Evolutionary conservation across 345 rosid genomes (phyloP).

Genomic region (Gossypium thurberi): DNA sequence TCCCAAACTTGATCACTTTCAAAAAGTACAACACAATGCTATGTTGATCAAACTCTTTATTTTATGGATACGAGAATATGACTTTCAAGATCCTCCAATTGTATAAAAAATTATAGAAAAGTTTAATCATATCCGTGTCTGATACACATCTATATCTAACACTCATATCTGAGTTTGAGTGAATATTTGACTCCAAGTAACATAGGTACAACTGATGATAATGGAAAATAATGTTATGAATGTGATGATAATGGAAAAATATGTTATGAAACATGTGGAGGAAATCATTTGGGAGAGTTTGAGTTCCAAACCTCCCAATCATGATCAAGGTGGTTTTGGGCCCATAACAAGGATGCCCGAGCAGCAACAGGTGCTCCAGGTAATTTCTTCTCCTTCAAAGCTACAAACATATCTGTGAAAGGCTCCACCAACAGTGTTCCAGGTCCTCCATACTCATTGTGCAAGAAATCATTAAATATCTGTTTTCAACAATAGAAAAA

Average conservation of each 20-base stretch:
- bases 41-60: too few species aligned
- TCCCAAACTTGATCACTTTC: background rate
- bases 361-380: constrained; percentile 45
- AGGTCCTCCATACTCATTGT: constrained; percentile 15
- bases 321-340: constrained; percentile 18
- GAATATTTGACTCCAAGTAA: too few species aligned
- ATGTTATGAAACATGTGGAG: background rate
- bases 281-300: constrained; percentile 15
- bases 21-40: too few species aligned
- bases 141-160: too few species aligned
- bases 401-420: constrained; percentile 35
- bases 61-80: too few species aligned
- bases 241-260: background rate
- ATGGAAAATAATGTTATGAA: too few species aligned
- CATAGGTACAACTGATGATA: background rate
- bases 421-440: constrained; percentile 46
- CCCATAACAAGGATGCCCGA: constrained; percentile 28
- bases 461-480: constrained; percentile 39
- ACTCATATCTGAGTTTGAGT: too few species aligned
- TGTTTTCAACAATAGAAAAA: constrained; percentile 18
- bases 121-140: too few species aligned
- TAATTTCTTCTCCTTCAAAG: constrained; percentile 29
- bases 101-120: too few species aligned
- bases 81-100: too few species aligned
- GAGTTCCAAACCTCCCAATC: constrained; percentile 17